Evolutionary conservation across 2,329 filamentous ascomycete genomes (phyloP).

Genomic region (Endoconidiophora polonica): DNA sequence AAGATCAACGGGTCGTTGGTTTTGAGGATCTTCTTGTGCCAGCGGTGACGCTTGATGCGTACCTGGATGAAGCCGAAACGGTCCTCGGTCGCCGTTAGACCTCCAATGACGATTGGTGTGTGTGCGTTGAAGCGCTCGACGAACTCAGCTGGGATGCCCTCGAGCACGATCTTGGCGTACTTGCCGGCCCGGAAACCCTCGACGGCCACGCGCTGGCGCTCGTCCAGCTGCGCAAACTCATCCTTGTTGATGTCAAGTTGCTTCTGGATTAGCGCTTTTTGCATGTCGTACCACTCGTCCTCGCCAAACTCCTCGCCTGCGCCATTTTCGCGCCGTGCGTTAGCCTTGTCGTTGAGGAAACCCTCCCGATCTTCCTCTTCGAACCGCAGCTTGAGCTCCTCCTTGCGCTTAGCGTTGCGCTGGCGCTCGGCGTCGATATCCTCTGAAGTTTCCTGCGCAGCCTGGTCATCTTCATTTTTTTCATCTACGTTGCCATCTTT

Average conservation of each 20-base stretch:
- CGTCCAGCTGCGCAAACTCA: conserved; percentile 79
- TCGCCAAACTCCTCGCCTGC: conserved; percentile 74
- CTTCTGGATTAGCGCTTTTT: conserved; percentile 89
- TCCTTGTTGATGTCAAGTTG: conserved; percentile 93
- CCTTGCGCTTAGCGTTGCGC: conserved; percentile 79
- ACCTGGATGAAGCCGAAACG: conserved; percentile 91
- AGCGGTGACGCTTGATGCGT: conserved; percentile 89
- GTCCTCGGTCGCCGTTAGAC: conserved; percentile 85
- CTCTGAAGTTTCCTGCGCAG: conserved; percentile 28
- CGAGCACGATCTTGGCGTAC: conserved; percentile 80
- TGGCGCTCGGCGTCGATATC: conserved; percentile 74
- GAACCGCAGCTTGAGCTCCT: conserved; percentile 85
- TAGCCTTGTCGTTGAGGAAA: conserved; percentile 76
- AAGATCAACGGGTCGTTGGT: conserved; percentile 96
- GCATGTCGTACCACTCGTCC: conserved; percentile 96
- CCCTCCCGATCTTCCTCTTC: conserved; percentile 98
- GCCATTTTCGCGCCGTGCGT: conserved; percentile 52
- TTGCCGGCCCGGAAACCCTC: conserved; percentile 86
- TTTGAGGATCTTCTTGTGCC: conserved; percentile 99
- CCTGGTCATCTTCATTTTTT: conserved; percentile 17
- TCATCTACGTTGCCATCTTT: conserved; percentile 14
- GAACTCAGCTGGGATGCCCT: conserved; percentile 83
- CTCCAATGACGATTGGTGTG: conserved; percentile 74
- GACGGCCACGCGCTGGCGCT: conserved; percentile 62
- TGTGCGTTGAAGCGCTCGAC: conserved; percentile 64